phyloP scores from a whole-genome alignment of 345 rosid species.

The Brassica nigra region DNA sequence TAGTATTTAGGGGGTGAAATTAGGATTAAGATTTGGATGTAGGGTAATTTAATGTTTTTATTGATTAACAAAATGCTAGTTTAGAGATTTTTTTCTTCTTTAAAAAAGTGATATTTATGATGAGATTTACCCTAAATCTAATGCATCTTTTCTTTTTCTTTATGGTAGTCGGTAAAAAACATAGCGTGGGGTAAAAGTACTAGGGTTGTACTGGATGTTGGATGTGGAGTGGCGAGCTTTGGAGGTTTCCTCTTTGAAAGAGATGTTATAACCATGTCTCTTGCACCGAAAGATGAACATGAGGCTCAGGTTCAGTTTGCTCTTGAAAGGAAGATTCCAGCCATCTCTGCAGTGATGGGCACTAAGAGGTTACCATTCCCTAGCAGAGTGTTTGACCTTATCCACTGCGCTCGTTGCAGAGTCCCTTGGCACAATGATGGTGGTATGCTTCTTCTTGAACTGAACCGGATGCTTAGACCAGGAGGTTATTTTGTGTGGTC shows the following conservation, averaged over 20 bases:
- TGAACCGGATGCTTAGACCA: slow-evolving; percentile 81
- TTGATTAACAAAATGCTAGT: neutral
- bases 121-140: neutral
- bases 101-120: neutral
- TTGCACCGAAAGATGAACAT: slow-evolving; percentile 97
- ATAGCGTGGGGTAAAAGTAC: slow-evolving; percentile 87
- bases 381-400: slow-evolving; percentile 79
- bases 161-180: slow-evolving; percentile 59
- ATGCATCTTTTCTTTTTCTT: neutral
- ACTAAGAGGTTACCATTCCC: slow-evolving; percentile 86
- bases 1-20: no score
- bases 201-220: slow-evolving; percentile 77
- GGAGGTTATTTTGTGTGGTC: slow-evolving; percentile 97
- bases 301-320: slow-evolving; percentile 98
- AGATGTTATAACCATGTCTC: slow-evolving; percentile 90
- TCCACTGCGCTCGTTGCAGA: slow-evolving; percentile 94
- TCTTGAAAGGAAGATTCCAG: slow-evolving; percentile 94
- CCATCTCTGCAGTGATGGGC: slow-evolving; percentile 96
- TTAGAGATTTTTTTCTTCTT: neutral
- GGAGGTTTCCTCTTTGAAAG: slow-evolving; percentile 84
- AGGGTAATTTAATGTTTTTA: neutral
- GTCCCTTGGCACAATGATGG: slow-evolving; percentile 96
- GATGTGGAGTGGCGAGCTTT: slow-evolving; percentile 97
- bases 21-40: neutral
- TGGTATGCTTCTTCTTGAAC: slow-evolving; percentile 78